Percentiles rank a stretch among this genome's conserved stretches.
Conservation (phyloP, 2,329 filamentous ascomycete species). For the Aureobasidium sp. region DNA sequence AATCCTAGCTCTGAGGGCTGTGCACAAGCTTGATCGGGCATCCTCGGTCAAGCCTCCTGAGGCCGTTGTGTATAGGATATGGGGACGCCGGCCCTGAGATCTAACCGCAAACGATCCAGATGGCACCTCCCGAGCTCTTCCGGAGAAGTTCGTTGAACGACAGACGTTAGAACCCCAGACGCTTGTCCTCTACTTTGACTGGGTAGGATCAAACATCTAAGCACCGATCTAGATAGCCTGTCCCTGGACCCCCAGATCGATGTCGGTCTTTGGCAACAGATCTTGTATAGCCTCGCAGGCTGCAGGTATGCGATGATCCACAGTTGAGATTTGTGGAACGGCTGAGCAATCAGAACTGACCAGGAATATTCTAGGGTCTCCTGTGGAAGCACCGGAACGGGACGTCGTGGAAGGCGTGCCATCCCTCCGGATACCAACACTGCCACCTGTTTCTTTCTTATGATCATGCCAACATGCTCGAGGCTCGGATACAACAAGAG, state of each 20-base stretch:
- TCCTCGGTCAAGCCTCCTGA: neutral
- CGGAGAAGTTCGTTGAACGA: neutral
- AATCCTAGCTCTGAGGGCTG: neutral
- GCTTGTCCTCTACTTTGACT: neutral
- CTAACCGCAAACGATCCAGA: neutral
- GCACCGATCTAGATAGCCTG: neutral
- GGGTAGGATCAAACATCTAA: neutral
- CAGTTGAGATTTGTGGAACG: neutral
- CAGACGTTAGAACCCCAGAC: neutral
- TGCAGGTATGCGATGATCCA: neutral
- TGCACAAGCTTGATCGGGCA: neutral
- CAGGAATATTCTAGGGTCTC: neutral
- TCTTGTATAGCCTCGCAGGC: neutral
- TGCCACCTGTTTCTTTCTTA: neutral
- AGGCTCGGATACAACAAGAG: neutral
- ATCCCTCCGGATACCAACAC: neutral
- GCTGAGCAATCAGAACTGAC: neutral
- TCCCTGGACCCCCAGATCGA: neutral
- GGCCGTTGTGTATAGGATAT: neutral
- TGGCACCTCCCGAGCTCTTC: slow-evolving; percentile 2
- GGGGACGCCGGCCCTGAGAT: neutral
- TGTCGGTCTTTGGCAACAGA: neutral
- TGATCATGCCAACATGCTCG: neutral
- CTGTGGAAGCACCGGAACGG: neutral
- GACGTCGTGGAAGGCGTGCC: neutral